Evolutionary conservation across 352 stramenopile species (phyloP).

Genomic region (Globisporangium takayamanum): DNA sequence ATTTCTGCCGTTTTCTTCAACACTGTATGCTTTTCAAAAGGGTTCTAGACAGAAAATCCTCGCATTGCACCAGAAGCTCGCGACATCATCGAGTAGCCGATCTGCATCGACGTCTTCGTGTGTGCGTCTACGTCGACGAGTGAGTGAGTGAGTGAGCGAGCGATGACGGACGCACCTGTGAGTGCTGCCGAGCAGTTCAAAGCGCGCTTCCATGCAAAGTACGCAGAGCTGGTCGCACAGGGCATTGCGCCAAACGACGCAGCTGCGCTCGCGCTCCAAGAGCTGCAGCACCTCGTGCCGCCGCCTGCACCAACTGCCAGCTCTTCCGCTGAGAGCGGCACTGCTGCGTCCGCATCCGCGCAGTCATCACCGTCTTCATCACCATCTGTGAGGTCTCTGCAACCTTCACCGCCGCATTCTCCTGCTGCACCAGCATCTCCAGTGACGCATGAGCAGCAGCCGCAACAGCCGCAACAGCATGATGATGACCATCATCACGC

Average conservation of each 20-base stretch:
- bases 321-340: neutral
- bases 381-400: neutral
- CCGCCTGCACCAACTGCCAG: neutral
- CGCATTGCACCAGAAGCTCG: neutral
- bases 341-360: neutral
- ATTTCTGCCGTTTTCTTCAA: too few species aligned
- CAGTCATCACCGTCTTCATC: neutral
- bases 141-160: too few species aligned
- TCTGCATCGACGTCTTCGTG: neutral
- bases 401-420: neutral
- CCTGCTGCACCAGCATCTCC: constrained; percentile 1
- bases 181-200: constrained; percentile 22
- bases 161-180: neutral
- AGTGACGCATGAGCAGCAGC: neutral
- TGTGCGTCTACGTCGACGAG: too few species aligned
- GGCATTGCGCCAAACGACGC: constrained; percentile 58
- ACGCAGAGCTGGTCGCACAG: constrained; percentile 38
- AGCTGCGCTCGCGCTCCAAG: constrained; percentile 40
- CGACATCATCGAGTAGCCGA: neutral
- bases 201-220: constrained; percentile 46
- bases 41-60: neutral
- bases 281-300: constrained; percentile 35
- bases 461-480: neutral
- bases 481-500: constrained; percentile 7
- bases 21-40: too few species aligned